Conservation (phyloP, 495 filamentous ascomycete genomes). For the Astrocystis sublimbata region DNA sequence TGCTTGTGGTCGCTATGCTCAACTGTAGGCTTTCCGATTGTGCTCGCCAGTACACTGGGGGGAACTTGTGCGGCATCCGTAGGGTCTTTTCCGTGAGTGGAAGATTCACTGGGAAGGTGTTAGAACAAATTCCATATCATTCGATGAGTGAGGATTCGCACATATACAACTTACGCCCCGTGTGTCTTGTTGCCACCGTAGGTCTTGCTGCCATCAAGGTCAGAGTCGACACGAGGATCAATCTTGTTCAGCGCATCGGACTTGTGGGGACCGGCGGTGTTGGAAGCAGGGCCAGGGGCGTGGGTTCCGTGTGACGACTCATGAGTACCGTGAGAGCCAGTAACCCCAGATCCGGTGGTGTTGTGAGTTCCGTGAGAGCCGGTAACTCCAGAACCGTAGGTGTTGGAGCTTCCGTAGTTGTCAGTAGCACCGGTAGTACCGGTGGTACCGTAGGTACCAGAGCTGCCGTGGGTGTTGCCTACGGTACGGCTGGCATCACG, state of each 20-base stretch:
- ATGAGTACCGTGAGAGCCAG: slow-evolving; percentile 27
- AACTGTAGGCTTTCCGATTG: slow-evolving; percentile 41
- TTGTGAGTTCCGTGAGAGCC: slow-evolving; percentile 11
- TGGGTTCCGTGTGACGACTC: slow-evolving; percentile 29
- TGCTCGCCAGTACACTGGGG: slow-evolving; percentile 42
- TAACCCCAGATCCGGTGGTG: too few relatives aligned
- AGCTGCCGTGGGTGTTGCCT: slow-evolving; percentile 34
- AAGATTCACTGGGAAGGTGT: background rate
- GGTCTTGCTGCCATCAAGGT: slow-evolving; percentile 49
- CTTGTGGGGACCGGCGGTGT: slow-evolving; percentile 55
- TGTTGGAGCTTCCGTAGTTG: slow-evolving; percentile 35
- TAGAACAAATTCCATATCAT: background rate
- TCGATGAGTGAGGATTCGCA: too few relatives aligned
- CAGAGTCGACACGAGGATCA: slow-evolving; percentile 56
- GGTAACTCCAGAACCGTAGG: slow-evolving; percentile 12
- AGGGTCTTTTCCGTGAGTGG: slow-evolving; percentile 33
- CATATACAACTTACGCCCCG: slow-evolving; percentile 46
- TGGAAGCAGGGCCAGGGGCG: slow-evolving; percentile 42
- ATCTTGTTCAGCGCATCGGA: slow-evolving; percentile 55
- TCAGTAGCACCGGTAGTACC: background rate
- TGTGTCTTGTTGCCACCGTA: slow-evolving; percentile 48
- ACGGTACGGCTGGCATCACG: slow-evolving; percentile 34
- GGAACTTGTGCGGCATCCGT: slow-evolving; percentile 52
- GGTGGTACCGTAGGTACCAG: slow-evolving; percentile 26
- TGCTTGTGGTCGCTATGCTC: slow-evolving; percentile 40